Evolutionary conservation across 1,139 yeast genomes (phyloP).

Genomic region (Candida mesenterica): DNA sequence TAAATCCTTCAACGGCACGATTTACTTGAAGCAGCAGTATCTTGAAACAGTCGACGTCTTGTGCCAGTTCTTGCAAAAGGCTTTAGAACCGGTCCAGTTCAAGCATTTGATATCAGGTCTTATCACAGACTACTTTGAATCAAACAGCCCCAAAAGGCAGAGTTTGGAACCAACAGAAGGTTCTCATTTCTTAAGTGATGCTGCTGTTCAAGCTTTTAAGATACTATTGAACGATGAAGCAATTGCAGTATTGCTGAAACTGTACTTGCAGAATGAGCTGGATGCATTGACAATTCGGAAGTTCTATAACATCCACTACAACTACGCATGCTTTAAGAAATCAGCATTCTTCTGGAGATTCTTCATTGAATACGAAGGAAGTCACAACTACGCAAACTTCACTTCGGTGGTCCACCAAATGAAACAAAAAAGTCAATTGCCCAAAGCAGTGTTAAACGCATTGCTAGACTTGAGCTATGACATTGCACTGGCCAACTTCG

Average conservation of each 20-base stretch:
- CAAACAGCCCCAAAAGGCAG: too few species aligned
- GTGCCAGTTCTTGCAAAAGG: constrained; percentile 3
- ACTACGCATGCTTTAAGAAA: constrained; percentile 31
- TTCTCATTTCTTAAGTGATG: too few species aligned
- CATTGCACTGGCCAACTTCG: constrained; percentile 25
- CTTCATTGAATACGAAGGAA: constrained; percentile 52
- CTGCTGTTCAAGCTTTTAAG: neutral
- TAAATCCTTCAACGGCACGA: constrained; percentile 17
- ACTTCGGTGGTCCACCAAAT: constrained; percentile 42
- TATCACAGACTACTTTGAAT: neutral
- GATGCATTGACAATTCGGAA: constrained; percentile 24
- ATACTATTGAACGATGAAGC: constrained; percentile 24
- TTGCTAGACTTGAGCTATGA: constrained; percentile 21
- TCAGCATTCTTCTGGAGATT: constrained; percentile 56
- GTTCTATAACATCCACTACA: constrained; percentile 42
- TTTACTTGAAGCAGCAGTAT: constrained; percentile 25
- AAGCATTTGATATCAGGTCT: neutral
- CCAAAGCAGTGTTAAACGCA: constrained; percentile 46
- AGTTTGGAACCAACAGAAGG: neutral
- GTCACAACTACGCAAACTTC: constrained; percentile 43
- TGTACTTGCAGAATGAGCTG: constrained; percentile 18
- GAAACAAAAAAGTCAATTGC: constrained; percentile 43
- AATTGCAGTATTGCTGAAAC: constrained; percentile 23
- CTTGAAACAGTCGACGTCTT: constrained; percentile 16
- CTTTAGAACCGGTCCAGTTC: neutral